Evolutionary conservation across 345 rosid species (phyloP).

Genomic region (Bruguiera gymnorhiza): DNA sequence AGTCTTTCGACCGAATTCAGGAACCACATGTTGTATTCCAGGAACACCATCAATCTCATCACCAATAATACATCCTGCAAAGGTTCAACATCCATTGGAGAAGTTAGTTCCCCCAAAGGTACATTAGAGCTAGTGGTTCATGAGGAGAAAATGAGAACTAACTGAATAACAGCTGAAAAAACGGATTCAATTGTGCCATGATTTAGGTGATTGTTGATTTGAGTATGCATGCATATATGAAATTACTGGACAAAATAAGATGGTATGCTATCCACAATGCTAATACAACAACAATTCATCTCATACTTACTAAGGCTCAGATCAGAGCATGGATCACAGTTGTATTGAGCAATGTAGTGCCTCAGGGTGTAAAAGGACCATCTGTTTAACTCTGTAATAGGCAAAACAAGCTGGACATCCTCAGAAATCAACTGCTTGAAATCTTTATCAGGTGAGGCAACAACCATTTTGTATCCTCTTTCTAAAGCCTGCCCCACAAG

Average conservation of each 20-base stretch:
- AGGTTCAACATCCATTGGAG: conserved; percentile 1
- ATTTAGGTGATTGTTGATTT: neutral
- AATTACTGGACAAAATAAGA: neutral
- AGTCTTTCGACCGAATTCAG: conserved; percentile 85
- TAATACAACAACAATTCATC: conserved; percentile 6
- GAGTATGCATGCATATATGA: neutral
- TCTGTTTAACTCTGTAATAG: conserved; percentile 60
- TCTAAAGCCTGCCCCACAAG: conserved; percentile 61
- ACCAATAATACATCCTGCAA: conserved; percentile 80
- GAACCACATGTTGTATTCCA: conserved; percentile 75
- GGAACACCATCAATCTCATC: conserved; percentile 91
- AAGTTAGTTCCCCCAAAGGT: neutral
- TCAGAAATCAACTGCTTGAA: conserved; percentile 92
- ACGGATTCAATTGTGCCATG: neutral
- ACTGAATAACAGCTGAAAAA: neutral
- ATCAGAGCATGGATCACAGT: conserved; percentile 75
- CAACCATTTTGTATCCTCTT: conserved; percentile 58
- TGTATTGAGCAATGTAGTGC: conserved; percentile 75
- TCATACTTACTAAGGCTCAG: conserved; percentile 74
- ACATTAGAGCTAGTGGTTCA: neutral
- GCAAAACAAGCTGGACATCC: conserved; percentile 86
- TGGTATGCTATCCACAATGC: neutral
- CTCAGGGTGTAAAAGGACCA: conserved; percentile 92
- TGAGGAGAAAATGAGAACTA: neutral
- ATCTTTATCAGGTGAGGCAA: conserved; percentile 97